Base-by-base conservation (phyloP, 148 eudicot species). In the Nyssa sinensis region DNA sequence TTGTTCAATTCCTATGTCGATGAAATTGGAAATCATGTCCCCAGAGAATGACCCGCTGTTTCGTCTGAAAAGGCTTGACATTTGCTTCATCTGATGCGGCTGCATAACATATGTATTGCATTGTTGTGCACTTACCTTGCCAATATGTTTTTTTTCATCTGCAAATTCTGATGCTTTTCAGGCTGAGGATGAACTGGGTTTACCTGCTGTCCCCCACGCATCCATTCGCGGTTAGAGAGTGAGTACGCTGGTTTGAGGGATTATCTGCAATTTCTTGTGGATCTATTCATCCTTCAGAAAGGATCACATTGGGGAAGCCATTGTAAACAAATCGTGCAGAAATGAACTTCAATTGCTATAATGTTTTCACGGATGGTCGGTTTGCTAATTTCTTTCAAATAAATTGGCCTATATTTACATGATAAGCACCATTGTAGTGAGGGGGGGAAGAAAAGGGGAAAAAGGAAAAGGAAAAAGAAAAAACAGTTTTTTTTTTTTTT, bases 161-260 rank as follows among this genome's bases (percentile, higher is more conserved):
- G 64, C 65, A n/a, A 25, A 61, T 62, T 53, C 35, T 78, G 75
- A 71, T 75, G 16, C 37, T 65, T 74, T 57, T 73, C 89, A 91
- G 98, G 74, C 76, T 17, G 97, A 85, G 72, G 96, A 93, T 88
- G 98, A 91, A 78, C 70, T 87, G 67, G 97, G 94, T 49, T 84
- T 93, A 70, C 98, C 98, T 49, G 81, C 97, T 47, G 97, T 89
- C 62, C 98, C 98, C 11, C 88, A 87, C 25, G 96, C 98, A 55
- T 84, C 96, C 57, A 86, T 93, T 73, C 98, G 98, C 65, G 93
- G 87, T 66, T 93, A 87, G 72, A 51, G 62, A 61, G 67, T 24
- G 58, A 23, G 41, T 57, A 27, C 13, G 64, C 34, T 16, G 21
- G 33, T 47, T 23, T 31, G 19, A 61, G 24, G 9, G 21, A 0